Evolutionary conservation across 768 basidiomycete species (phyloP), one percentile per base, ranked within the genome.

Genomic region (Xerocomellus dryophilus): DNA sequence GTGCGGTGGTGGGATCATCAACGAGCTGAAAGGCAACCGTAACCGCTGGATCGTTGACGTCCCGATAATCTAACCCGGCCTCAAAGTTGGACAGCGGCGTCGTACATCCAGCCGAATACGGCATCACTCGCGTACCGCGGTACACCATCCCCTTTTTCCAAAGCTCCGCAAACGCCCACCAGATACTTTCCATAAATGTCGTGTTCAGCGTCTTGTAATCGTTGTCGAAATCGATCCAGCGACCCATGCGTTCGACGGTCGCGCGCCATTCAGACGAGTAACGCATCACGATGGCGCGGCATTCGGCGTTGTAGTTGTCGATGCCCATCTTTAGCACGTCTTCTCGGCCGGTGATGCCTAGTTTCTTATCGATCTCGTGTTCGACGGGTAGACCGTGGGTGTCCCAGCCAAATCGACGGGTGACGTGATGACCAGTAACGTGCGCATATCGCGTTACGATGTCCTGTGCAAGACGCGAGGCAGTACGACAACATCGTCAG

Each of bases 171-270:
- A 99, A 99, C 9, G 92, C 97, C 97, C 97, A 99, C 97, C 97
- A 99, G 11, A 97, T 92, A 43, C 85, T 87, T 77, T 99, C 97
- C 97, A 99, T 98, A 71, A 91, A 99, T 9, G 85, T 76, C 7
- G 85, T 72, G 65, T 98, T 93, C 58, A 98, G 81, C 15, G 97
- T 99, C 78, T 98, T 98, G 78, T 99, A 99, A 65, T 98, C 97
- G 63, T 98, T 91, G 72, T 99, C 97, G 63, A 99, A 99, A 73
- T 99, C 97, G 74, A 99, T 98, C 97, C 97, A 99, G 58, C 97
- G 85, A 32, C 96, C 97, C 88, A 98, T 95, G 59, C 97, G 85
- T 72, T 97, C 95, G 50, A 99, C 96, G 5, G 95, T 98, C 34
- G 75, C 67, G 45, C 94, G 85, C 97, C 97, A 99, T 67, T 98